These are phyloP conservation scores for Aspergillus persii DNA, from an alignment of 2,329 filamentous ascomycete species.

Conservation along the genomic window DNA sequence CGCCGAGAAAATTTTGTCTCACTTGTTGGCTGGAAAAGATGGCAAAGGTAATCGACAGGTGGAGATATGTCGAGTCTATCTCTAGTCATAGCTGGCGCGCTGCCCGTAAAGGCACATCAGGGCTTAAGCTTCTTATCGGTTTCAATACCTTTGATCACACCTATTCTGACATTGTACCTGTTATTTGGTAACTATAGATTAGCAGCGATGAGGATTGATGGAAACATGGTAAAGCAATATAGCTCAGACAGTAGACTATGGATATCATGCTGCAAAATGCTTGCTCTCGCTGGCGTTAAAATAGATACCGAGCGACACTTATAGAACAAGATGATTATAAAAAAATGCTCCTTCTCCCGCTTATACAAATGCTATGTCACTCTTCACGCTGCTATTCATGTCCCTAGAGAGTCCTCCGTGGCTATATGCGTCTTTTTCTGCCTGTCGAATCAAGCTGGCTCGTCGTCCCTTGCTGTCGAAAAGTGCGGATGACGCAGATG, in stretches of 20 bases:
- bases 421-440: constrained; percentile 18
- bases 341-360: neutral
- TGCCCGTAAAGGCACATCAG: too few species aligned
- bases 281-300: neutral
- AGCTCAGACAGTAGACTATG: neutral
- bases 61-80: too few species aligned
- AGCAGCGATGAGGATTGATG: neutral
- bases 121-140: too few species aligned
- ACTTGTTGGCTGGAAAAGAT: neutral
- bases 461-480: constrained; percentile 17
- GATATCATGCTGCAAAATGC: constrained; percentile 10
- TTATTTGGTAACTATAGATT: neutral
- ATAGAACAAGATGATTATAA: neutral
- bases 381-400: constrained; percentile 24
- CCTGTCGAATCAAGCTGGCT: constrained; percentile 21
- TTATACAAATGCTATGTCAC: constrained; percentile 32
- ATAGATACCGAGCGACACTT: neutral
- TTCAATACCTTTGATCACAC: too few species aligned
- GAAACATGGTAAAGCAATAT: neutral
- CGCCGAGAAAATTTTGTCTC: neutral
- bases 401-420: constrained; percentile 18
- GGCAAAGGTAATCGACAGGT: neutral
- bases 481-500: constrained; percentile 16
- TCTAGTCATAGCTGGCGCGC: too few species aligned
- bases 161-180: too few species aligned